Evolutionary conservation across 768 basidiomycete species (phyloP).

Genomic region (Mycena leptocephala): DNA sequence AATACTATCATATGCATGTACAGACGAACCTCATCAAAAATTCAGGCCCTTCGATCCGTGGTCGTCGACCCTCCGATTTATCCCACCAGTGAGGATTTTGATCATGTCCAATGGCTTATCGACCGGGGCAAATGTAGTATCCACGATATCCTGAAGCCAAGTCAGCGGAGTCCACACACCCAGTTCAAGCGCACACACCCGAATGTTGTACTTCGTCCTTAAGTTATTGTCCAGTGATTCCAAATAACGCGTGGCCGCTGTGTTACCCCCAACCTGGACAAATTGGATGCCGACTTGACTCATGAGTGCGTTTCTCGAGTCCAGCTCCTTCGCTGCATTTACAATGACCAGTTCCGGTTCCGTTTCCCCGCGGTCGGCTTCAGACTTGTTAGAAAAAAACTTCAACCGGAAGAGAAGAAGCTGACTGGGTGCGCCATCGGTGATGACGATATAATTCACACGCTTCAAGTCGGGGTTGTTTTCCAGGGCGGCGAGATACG

Average conservation of each 20-base stretch:
- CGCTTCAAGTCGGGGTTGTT: slow-evolving; percentile 53
- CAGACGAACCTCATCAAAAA: not conserved
- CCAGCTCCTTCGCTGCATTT: slow-evolving; percentile 60
- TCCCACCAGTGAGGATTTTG: slow-evolving; percentile 76
- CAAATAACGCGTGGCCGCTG: slow-evolving; percentile 59
- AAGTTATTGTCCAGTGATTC: slow-evolving; percentile 70
- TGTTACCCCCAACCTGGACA: slow-evolving; percentile 70
- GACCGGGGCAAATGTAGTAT: slow-evolving; percentile 67
- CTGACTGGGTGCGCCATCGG: slow-evolving; percentile 70
- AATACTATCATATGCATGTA: not conserved
- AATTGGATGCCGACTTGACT: slow-evolving; percentile 76
- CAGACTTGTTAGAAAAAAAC: not conserved
- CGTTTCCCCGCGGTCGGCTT: slow-evolving; percentile 48
- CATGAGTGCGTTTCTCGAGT: slow-evolving; percentile 60
- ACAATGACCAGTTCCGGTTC: slow-evolving; percentile 62
- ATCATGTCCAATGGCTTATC: slow-evolving; percentile 65
- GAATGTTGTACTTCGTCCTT: slow-evolving; percentile 53
- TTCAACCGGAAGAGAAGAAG: not conserved
- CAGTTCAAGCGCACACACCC: slow-evolving; percentile 49
- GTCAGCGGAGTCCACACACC: not conserved
- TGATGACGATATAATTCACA: slow-evolving; percentile 69
- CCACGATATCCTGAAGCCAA: slow-evolving; percentile 72
- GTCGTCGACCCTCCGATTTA: slow-evolving; percentile 59
- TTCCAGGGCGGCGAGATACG: slow-evolving; percentile 31
- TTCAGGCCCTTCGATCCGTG: slow-evolving; percentile 22